Evolutionary conservation across 148 eudicot genomes (phyloP).

Genomic region (Vaccinium myrtillus): DNA sequence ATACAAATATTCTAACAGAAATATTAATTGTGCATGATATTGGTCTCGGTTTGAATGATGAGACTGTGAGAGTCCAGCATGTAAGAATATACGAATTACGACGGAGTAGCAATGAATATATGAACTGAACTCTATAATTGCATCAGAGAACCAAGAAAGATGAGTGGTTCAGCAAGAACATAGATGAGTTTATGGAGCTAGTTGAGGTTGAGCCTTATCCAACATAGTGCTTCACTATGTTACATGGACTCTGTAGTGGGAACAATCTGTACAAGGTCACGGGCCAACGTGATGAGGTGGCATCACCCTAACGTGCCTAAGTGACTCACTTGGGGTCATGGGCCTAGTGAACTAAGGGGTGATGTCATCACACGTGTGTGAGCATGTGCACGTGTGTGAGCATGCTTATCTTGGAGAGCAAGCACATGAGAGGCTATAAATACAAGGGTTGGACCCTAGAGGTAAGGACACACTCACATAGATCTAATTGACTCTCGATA

Average conservation of each 20-base stretch:
- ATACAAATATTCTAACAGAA: background rate
- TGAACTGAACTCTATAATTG: background rate
- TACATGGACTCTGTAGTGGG: background rate
- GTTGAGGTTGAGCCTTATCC: background rate
- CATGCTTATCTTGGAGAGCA: too few relatives aligned
- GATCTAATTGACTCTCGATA: too few relatives aligned
- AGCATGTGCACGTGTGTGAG: too few relatives aligned
- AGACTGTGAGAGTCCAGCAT: background rate
- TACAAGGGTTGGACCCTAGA: too few relatives aligned
- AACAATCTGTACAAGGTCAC: too few relatives aligned
- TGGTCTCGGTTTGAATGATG: background rate
- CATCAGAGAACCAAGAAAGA: constrained; percentile 5
- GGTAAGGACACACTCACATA: too few relatives aligned
- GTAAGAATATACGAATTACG: background rate
- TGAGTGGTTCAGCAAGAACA: background rate
- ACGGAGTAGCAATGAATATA: background rate
- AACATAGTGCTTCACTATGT: background rate
- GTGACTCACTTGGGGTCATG: too few relatives aligned
- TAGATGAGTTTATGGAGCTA: background rate
- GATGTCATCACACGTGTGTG: too few relatives aligned
- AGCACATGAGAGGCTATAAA: too few relatives aligned
- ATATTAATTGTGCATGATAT: background rate
- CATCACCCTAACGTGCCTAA: too few relatives aligned
- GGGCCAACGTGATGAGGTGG: too few relatives aligned
- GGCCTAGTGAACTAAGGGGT: too few relatives aligned